Evolutionary conservation across 805 yeast species (phyloP).

Genomic region (Saccharomyces paradoxus): DNA sequence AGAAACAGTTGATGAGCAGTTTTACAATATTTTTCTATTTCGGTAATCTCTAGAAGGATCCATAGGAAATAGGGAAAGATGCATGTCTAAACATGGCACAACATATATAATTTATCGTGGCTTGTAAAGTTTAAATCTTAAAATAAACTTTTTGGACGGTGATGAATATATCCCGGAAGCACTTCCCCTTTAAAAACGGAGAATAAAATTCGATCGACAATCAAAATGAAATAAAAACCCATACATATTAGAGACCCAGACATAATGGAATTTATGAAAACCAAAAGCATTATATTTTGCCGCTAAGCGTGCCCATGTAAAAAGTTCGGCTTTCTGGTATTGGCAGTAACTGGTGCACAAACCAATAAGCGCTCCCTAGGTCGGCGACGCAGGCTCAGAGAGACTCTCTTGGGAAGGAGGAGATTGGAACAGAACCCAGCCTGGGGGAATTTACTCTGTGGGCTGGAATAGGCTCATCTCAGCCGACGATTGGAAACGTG

Average conservation of each 20-base stretch:
- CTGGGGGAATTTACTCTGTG: not conserved
- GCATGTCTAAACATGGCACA: not conserved
- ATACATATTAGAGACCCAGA: not conserved
- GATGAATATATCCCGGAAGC: not conserved
- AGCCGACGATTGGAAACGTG: not conserved
- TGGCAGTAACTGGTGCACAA: not conserved
- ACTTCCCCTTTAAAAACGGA: not conserved
- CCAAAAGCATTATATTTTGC: not conserved
- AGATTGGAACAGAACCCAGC: not conserved
- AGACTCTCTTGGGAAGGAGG: not conserved
- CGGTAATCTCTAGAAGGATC: not conserved
- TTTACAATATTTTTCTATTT: not conserved
- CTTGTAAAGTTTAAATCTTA: not conserved
- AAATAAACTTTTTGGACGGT: not conserved
- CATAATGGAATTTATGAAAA: not conserved
- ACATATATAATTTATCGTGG: not conserved
- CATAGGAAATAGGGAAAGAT: not conserved
- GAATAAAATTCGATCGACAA: not conserved
- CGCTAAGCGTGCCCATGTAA: not conserved
- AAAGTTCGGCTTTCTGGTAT: not conserved
- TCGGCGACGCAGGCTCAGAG: not conserved
- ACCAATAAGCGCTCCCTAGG: not conserved
- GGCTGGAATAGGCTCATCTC: not conserved
- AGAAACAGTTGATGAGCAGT: not conserved
- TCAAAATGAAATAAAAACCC: not conserved